Evolutionary conservation across 495 filamentous ascomycete genomes (phyloP), one percentile per base, ranked within the genome.

Genomic region (Xylaria palmicola): DNA sequence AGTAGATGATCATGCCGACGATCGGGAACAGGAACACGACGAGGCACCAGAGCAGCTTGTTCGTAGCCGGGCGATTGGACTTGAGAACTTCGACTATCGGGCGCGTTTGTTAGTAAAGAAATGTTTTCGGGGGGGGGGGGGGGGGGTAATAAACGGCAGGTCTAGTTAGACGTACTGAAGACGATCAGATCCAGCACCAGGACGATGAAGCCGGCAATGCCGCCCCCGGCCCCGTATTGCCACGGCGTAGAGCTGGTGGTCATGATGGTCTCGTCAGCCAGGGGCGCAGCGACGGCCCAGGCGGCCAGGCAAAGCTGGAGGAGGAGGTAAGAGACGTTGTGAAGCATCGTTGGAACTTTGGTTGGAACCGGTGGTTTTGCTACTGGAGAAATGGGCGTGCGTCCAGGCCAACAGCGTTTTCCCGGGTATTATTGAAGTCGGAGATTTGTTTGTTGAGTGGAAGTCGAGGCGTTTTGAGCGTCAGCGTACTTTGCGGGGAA

Each of bases 11-110:
- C 53, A 78, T 69, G 50, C 81, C 81, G 59, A 78, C 48, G 50
- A 83, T 66, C 12, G 81, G 81, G 70, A 82, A 78, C 37, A 83
- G 55, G 71, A 83, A 82, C 64, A 81, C 77, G 53, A 79, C 58
- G 3, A 82, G 66, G 40, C 69, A 77, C 81, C 81, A 83, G 10
- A 82, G 64, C 19, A 82, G 52, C 70, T 83, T 83, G 66, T 75
- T 65, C 13, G 62, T 34, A 1, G 72, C 64, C 13, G 79, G 72
- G 59, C 79, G 78, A 65, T 74, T 80, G 27, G 79, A 82, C 66
- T 82, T 78, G 56, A 82, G 34, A 45, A 83, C 75, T 66, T 83
- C 81, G 67, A 82, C 81, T 83, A 56, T 51, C 36, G 13, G n/a
- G n/a, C 27, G 17, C 32, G 17, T 4, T 40, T n/a, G 32, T 61